Base-by-base conservation (phyloP, 2,329 filamentous ascomycete species). In the Metarhizium humberi region DNA sequence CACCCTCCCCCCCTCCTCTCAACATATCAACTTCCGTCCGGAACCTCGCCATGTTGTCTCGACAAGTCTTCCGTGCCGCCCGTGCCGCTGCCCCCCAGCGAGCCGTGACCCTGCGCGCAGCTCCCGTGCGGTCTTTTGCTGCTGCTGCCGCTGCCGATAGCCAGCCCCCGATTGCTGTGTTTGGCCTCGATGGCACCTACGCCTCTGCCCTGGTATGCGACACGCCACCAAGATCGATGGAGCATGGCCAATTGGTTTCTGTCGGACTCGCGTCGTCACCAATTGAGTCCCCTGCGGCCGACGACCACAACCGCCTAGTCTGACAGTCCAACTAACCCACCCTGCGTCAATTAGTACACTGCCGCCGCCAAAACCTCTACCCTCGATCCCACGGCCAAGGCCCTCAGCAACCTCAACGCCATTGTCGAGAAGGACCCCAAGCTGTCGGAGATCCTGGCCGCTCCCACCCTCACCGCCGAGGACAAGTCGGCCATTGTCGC, bases 171-270 rank as follows among this genome's bases (percentile, higher is more conserved):
- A 80, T 96, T 71, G 83, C 92, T 67, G 84, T 99, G 70, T 99
- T 90, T 77, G 94, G 94, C 67, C 79, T 99, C 71, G 94, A 97
- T 76, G 94, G 94, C 75, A 97, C 92, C 72, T 99, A 99, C 79
- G 94, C 94, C 73, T 91, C 87, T 78, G 94, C 94, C 79, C 82
- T 99, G 86, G 94, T 99, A 92, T 74, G 45, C 45, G 30, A 29
- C 7, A 48, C 4, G 25, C 25, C 3, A 25, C 25, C 25, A 25
- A 25, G 25, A 1, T 25, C 1, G 25, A 25, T 4, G 25, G 25
- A 25, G 25, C 25, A 4, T 11, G 25, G 16, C 18, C 45, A 48
- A 30, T 30, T 30, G 20, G 45, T 6, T 20, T 14, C 7, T 48
- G 20, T 6, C 20, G 20, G 45, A 14, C 45, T 4, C 45, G 2